Evolutionary conservation across 345 rosid genomes (phyloP).

Genomic region (Linum trigynum): DNA sequence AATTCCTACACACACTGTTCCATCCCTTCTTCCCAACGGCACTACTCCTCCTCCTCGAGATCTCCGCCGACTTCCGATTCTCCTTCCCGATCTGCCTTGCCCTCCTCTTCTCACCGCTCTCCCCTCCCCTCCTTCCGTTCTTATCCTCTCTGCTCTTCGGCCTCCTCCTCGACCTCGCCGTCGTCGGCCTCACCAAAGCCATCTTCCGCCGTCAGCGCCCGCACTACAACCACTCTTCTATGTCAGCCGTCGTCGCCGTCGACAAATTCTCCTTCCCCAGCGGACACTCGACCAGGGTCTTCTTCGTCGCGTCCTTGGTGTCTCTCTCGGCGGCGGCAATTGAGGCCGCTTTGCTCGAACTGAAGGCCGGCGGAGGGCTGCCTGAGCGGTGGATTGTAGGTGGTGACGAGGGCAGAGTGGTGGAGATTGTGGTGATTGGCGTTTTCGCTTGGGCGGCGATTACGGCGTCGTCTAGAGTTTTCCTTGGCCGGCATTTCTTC

Average conservation of each 20-base stretch:
- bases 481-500: constrained; percentile 72
- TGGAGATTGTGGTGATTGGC: constrained; percentile 18
- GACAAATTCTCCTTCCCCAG: constrained; percentile 90
- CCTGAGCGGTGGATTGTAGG: constrained; percentile 14
- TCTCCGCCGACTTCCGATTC: constrained; percentile 76
- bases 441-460: constrained; percentile 62
- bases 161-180: constrained; percentile 66
- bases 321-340: constrained; percentile 26
- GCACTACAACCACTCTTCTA: constrained; percentile 55
- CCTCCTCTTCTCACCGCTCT: constrained; percentile 38
- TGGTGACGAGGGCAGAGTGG: constrained; percentile 4
- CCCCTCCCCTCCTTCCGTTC: constrained; percentile 32
- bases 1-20: constrained; percentile 36
- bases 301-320: constrained; percentile 50
- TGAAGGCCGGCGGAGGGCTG: constrained; percentile 6
- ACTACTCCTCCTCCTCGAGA: constrained; percentile 53
- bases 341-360: constrained; percentile 9
- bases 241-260: constrained; percentile 57
- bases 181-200: constrained; percentile 57
- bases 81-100: constrained; percentile 69
- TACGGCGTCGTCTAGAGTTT: constrained; percentile 65
- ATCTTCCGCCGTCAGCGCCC: constrained; percentile 81
- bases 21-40: constrained; percentile 40
- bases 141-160: constrained; percentile 58
- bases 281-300: constrained; percentile 88